phyloP scores from a whole-genome alignment of 164 flowering plant species.

The Hamamelis virginiana region DNA sequence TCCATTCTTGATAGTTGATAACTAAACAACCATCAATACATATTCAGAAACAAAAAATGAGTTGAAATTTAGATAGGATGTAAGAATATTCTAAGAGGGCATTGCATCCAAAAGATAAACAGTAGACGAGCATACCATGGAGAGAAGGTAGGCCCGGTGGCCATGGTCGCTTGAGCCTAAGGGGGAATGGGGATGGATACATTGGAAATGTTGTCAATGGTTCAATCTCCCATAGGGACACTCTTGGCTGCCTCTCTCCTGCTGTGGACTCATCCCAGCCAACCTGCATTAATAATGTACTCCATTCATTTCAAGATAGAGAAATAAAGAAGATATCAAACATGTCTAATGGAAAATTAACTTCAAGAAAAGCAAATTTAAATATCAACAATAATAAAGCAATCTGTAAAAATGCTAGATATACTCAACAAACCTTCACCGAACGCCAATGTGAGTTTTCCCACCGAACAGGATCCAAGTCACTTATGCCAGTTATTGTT shows the following conservation, averaged over 20 bases:
- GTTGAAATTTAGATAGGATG: not conserved
- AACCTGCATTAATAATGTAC: constrained; percentile 47
- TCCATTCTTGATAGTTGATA: not conserved
- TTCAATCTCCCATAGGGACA: constrained; percentile 97
- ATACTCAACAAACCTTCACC: constrained; percentile 58
- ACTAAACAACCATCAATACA: not conserved
- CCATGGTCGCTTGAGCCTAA: constrained; percentile 96
- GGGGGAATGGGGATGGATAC: constrained; percentile 91
- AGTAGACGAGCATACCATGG: constrained; percentile 44
- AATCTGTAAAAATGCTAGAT: no score
- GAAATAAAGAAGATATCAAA: not conserved
- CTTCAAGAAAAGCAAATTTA: not conserved
- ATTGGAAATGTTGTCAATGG: constrained; percentile 95
- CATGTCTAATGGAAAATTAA: not conserved
- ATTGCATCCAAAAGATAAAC: not conserved
- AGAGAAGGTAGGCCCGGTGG: constrained; percentile 75
- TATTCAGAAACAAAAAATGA: not conserved
- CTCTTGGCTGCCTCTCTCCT: constrained; percentile 98
- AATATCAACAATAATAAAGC: not conserved
- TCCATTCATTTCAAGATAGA: not conserved
- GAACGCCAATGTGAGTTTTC: constrained; percentile 94
- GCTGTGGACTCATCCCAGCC: constrained; percentile 99
- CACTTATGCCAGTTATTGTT: constrained; percentile 85
- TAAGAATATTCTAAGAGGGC: not conserved
- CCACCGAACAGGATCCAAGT: constrained; percentile 79